Evolutionary conservation across 2,329 filamentous ascomycete genomes (phyloP), one percentile per base, ranked within the genome.

Genomic region (Chalaropsis thielavioides): DNA sequence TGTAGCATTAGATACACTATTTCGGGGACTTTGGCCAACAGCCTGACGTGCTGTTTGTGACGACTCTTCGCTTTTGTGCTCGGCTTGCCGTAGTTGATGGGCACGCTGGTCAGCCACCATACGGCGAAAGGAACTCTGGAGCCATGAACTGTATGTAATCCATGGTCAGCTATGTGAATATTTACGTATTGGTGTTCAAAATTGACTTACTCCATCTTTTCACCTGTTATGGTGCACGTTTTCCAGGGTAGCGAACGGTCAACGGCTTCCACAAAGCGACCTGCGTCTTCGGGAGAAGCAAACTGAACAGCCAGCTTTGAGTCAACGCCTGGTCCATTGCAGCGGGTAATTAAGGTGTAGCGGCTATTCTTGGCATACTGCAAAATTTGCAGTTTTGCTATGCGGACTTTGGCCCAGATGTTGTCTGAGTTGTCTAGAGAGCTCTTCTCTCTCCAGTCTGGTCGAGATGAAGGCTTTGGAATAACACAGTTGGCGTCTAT

Each of bases 271-370:
- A 58, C 54, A 58, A 58, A 58, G 6, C 54, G 54, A n/a, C 31
- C 38, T 35, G 54, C 54, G 7, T 62, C 60, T n/a, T 62, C 24
- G 2, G 44, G 10, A 19, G 60, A 62, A n/a, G 60, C n/a, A 19
- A 62, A 62, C 60, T 62, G 60, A 17, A 35, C 41, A n/a, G 24
- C 60, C 22, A 62, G 60, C 40, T 62, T 62, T 11, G 60, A 62
- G 3, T 46, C 60, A 7, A 62, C 31, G 8, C 60, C 60, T 6
- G 62, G 46, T 22, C n/a, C 54, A 19, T 58, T 58, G 31, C 54
- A 58, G 15, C 54, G 54, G 24, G 31, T 58, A 35, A 58, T 58
- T 1, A 58, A 19, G 31, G 24, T 27, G 38, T 58, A 58, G 24
- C 27, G 54, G 17, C 54, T 58, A 38, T 35, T 35, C 17, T 35